These are phyloP conservation scores for Thymus mandschuricus DNA, from an alignment of 257 asterid genomes.

Conservation along the genomic window DNA sequence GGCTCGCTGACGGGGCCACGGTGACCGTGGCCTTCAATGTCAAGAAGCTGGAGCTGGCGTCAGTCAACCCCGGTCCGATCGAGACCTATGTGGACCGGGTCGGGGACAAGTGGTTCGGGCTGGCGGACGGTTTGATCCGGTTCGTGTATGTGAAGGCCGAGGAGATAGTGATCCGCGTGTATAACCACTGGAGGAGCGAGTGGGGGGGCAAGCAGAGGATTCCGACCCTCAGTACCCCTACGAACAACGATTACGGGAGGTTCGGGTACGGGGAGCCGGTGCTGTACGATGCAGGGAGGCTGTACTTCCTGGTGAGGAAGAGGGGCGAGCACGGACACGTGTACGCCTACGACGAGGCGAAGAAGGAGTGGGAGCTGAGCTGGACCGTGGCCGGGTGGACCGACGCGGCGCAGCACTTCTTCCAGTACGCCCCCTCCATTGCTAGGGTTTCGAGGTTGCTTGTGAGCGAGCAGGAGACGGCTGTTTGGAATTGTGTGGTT, in stretches of 20 bases:
- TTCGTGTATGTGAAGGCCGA: not conserved
- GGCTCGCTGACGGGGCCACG: not conserved
- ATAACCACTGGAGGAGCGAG: not conserved
- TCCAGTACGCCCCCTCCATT: not conserved
- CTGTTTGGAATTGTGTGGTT: not conserved
- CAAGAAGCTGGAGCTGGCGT: not conserved
- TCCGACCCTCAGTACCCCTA: not conserved
- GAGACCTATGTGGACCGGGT: not conserved
- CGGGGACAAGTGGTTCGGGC: not conserved
- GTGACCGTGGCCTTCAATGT: not conserved
- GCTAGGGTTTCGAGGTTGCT: not conserved
- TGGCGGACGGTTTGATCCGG: not conserved
- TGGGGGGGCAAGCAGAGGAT: not conserved
- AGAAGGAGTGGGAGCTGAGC: not conserved
- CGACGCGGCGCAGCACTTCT: not conserved
- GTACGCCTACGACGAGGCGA: not conserved
- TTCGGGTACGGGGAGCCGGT: not conserved
- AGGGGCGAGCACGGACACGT: not conserved
- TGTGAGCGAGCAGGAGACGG: not conserved
- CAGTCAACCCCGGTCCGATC: not conserved
- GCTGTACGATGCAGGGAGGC: not conserved
- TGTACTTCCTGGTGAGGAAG: not conserved
- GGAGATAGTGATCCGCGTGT: not conserved
- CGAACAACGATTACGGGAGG: not conserved
- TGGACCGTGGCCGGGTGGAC: not conserved